phyloP scores from a whole-genome alignment of 768 basidiomycete species.

The Agrocybe pediades region DNA sequence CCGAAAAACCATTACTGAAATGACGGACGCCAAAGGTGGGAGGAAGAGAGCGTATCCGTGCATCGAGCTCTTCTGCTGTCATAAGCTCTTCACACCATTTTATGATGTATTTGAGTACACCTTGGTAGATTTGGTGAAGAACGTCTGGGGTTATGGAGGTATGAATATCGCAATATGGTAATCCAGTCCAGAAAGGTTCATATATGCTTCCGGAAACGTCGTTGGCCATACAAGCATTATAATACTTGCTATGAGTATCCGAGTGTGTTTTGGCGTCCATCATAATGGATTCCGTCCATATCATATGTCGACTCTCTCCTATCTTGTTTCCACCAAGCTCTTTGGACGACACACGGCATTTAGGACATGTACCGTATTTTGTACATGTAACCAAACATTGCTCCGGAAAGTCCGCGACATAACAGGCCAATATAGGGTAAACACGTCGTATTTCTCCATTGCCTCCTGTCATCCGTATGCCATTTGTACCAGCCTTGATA shows the following conservation, averaged over 20 bases:
- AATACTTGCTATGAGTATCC: background rate
- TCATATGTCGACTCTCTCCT: slow-evolving; percentile 1
- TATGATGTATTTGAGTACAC: slow-evolving; percentile 15
- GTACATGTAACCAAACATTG: no score
- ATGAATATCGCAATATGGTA: slow-evolving; percentile 16
- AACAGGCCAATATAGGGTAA: slow-evolving; percentile 16
- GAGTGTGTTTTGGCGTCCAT: background rate
- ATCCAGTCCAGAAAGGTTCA: slow-evolving; percentile 14
- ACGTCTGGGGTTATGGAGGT: slow-evolving; percentile 16
- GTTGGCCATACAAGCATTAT: slow-evolving; percentile 6
- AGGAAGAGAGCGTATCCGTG: slow-evolving; percentile 31
- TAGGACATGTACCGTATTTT: background rate
- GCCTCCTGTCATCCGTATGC: slow-evolving; percentile 32
- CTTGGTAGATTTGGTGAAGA: slow-evolving; percentile 19
- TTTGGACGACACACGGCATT: background rate
- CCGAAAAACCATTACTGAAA: slow-evolving; percentile 41
- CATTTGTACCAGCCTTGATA: slow-evolving; percentile 20
- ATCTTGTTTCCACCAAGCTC: background rate
- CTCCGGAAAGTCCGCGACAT: slow-evolving; percentile 36
- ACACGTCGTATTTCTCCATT: slow-evolving; percentile 26
- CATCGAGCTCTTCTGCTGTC: slow-evolving; percentile 16
- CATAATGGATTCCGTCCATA: background rate
- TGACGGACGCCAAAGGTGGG: slow-evolving; percentile 27
- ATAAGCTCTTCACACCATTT: slow-evolving; percentile 5
- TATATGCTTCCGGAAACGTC: slow-evolving; percentile 10